A percentile compares a stretch with the other conserved stretches of the same genome.
Conservation (phyloP, 169 alveolate species). For the Plasmodium berghei region DNA sequence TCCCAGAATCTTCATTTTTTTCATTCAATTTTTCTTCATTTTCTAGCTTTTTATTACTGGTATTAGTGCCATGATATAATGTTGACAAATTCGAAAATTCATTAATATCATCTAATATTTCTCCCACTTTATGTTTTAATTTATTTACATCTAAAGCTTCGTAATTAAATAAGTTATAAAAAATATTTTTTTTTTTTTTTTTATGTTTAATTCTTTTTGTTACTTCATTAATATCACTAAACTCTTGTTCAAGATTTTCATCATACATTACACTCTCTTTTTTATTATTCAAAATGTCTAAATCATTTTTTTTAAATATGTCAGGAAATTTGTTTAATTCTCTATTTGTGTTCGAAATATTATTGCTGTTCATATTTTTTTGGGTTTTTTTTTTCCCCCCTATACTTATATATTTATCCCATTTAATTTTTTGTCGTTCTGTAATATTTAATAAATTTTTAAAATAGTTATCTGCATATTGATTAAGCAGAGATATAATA, state of each 20-base stretch:
- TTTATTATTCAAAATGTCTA: not conserved
- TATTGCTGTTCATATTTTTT: not conserved
- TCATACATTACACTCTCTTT: slow-evolving; percentile 23
- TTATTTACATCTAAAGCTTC: slow-evolving; percentile 27
- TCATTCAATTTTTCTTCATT: not conserved
- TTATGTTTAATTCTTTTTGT: slow-evolving; percentile 65
- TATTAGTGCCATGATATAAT: slow-evolving; percentile 2
- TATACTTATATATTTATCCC: slow-evolving; percentile 43
- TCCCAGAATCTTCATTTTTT: not conserved
- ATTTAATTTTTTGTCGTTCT: slow-evolving; percentile 67
- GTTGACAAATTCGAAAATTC: slow-evolving; percentile 19
- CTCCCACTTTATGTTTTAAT: slow-evolving; percentile 52
- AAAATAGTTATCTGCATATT: slow-evolving; percentile 65
- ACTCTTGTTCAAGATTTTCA: slow-evolving; percentile 42
- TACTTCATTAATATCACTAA: slow-evolving; percentile 33
- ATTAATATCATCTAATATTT: slow-evolving; percentile 45
- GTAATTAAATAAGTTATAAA: slow-evolving; percentile 69
- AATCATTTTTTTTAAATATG: slow-evolving; percentile 34
- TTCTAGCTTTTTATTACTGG: not conserved
- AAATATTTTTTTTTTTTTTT: slow-evolving; percentile 60
- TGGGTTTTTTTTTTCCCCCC: slow-evolving; percentile 16
- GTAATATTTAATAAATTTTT: slow-evolving; percentile 36
- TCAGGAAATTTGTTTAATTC: not conserved
- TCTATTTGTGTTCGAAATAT: not conserved
- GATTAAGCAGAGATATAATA: slow-evolving; percentile 62